Evolutionary conservation across 495 filamentous ascomycete genomes (phyloP).

Genomic region (Rhypophila decipiens): DNA sequence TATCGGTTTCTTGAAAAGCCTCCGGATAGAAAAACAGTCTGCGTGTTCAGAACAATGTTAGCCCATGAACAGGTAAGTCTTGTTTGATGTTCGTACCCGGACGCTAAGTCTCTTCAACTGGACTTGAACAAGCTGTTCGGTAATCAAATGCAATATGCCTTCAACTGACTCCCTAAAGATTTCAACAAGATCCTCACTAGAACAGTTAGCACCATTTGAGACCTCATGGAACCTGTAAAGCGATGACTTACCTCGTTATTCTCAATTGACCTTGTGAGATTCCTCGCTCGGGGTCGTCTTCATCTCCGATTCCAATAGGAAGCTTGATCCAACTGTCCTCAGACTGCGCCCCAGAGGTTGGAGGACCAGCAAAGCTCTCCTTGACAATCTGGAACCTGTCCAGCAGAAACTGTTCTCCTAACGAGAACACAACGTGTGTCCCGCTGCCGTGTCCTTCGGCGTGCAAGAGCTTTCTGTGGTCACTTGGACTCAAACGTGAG

Average conservation of each 20-base stretch:
- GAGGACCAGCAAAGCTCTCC: slow-evolving; percentile 3
- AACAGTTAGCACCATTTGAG: not conserved
- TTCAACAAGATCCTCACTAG: slow-evolving; percentile 5
- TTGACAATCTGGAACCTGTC: slow-evolving; percentile 9
- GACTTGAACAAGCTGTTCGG: slow-evolving; percentile 6
- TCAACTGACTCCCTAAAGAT: slow-evolving; percentile 9
- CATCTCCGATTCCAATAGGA: not conserved
- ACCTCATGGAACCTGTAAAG: too few species aligned
- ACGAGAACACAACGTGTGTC: not conserved
- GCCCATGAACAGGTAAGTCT: too few species aligned
- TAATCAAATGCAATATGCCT: slow-evolving; percentile 3
- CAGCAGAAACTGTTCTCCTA: slow-evolving; percentile 7
- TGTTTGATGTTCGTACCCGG: not conserved
- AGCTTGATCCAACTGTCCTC: slow-evolving; percentile 1
- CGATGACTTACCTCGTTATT: not conserved
- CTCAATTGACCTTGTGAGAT: slow-evolving; percentile 3
- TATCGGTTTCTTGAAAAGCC: slow-evolving; percentile 9
- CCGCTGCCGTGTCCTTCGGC: slow-evolving; percentile 1
- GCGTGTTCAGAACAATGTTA: too few species aligned
- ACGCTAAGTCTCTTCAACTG: not conserved
- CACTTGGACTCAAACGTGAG: not conserved
- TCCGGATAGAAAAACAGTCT: slow-evolving; percentile 9
- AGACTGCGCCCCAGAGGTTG: not conserved
- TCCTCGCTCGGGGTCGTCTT: not conserved
- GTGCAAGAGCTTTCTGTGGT: not conserved